Conservation (phyloP, 495 filamentous ascomycete genomes). For the Penicillium waksmanii region DNA sequence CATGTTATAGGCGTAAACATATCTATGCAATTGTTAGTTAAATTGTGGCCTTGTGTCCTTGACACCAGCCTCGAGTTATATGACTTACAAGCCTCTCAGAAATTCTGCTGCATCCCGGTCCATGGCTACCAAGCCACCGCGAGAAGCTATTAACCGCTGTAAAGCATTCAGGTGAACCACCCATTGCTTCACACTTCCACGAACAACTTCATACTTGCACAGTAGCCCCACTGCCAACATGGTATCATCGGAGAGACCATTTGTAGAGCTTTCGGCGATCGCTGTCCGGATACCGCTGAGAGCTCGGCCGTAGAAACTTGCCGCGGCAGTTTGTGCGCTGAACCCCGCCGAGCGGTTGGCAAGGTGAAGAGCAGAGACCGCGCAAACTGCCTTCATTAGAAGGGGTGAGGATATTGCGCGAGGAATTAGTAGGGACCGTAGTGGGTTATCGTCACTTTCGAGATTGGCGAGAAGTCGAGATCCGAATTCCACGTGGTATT, state of each 20-base stretch:
- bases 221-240: conserved; percentile 47
- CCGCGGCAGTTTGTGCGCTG: conserved; percentile 37
- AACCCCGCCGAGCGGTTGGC: conserved; percentile 39
- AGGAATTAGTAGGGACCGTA: conserved; percentile 47
- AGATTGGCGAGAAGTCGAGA: conserved; percentile 47
- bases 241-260: conserved; percentile 36
- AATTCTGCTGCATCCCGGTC: conserved; percentile 42
- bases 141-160: conserved; percentile 42
- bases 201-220: conserved; percentile 50
- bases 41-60: no score
- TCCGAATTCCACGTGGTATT: conserved; percentile 47
- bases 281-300: conserved; percentile 39
- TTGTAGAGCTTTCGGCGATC: conserved; percentile 26
- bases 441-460: conserved; percentile 46
- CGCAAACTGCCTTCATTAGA: conserved; percentile 47
- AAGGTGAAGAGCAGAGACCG: conserved; percentile 47
- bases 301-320: conserved; percentile 42
- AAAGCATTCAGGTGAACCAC: conserved; percentile 45
- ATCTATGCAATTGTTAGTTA: conserved; percentile 25
- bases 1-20: conserved; percentile 46
- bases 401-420: conserved; percentile 47
- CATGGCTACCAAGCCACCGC: conserved; percentile 41
- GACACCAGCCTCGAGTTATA: neutral
- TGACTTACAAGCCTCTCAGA: conserved; percentile 44
- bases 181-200: conserved; percentile 50